Base-by-base conservation (phyloP, 2,329 filamentous ascomycete species). In the Diaporthe ilicicola region DNA sequence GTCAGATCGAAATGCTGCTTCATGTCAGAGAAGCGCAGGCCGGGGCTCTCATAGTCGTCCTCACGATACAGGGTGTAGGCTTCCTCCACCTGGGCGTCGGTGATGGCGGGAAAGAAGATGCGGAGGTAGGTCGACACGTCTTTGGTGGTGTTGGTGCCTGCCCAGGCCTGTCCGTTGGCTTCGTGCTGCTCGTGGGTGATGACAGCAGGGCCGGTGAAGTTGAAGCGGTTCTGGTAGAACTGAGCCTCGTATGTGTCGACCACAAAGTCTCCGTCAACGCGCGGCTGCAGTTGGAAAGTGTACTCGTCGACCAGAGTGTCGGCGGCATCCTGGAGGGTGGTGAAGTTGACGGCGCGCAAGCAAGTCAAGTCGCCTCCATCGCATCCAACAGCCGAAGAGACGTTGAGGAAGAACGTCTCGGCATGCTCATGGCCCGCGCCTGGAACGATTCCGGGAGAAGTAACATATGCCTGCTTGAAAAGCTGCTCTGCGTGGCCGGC, bases 401-500 rank as follows among this genome's bases (percentile, higher is more conserved):
- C 75, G 44, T 70, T 67, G 42, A 59, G 69, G 62, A 54, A 70
- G 44, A 65, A 75, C 13, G 72, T 69, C 54, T 81, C 77, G n/a
- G 81, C 78, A 29, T 72, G 69, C 55, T 81, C 76, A 61, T 81
- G 79, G n/a, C 79, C 79, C 32, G 79, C 79, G 9, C 79, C 79
- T 9, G 80, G 80, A n/a, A 80, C 73, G 67, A 77, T 81, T 9
- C 79, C 79, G 1, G 80, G 79, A 5, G 78, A 80, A 64, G 80
- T 78, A 4, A 81, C 59, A 24, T 81, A 78, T 46, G 78, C 79
- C 17, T 74, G 74, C 8, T 67, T 69, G 77, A 87, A 87, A 2
- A 84, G 76, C 2, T 85, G 85, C 55, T 86, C 80, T 9, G 80
- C 76, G 10, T 76, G 78, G 3, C 85, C 85, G 1, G 82, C 81